Evolutionary conservation across 2,329 filamentous ascomycete genomes (phyloP).

Genomic region (Pseudogymnoascus sp.): DNA sequence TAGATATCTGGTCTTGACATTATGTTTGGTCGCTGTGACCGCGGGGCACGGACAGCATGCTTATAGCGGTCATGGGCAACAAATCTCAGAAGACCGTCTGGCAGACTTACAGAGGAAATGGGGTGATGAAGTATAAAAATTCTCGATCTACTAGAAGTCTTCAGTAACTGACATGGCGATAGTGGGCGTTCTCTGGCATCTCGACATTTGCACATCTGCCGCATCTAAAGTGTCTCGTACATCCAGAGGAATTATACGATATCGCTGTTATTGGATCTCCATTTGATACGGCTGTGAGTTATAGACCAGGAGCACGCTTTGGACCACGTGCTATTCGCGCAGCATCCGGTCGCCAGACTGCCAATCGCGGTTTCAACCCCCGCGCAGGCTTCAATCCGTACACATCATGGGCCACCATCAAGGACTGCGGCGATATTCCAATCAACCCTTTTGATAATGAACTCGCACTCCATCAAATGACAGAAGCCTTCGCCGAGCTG

Average conservation of each 20-base stretch:
- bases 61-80: background rate
- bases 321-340: slow-evolving; percentile 81
- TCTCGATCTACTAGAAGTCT: too few relatives aligned
- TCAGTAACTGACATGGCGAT: background rate
- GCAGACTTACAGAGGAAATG: background rate
- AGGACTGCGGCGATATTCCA: slow-evolving; percentile 88
- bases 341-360: slow-evolving; percentile 71
- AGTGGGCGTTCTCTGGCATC: slow-evolving; percentile 64
- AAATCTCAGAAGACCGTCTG: background rate
- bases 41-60: background rate
- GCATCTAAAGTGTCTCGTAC: slow-evolving; percentile 60
- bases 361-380: slow-evolving; percentile 73
- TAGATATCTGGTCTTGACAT: background rate
- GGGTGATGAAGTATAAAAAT: background rate
- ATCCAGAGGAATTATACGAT: slow-evolving; percentile 54
- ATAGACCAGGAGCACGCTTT: slow-evolving; percentile 67
- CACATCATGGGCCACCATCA: slow-evolving; percentile 63
- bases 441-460: slow-evolving; percentile 80
- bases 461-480: slow-evolving; percentile 76
- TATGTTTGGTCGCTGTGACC: background rate
- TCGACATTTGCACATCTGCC: slow-evolving; percentile 65
- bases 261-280: slow-evolving; percentile 65
- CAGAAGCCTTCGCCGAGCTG: slow-evolving; percentile 66
- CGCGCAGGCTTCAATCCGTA: slow-evolving; percentile 80
- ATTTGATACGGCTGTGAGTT: slow-evolving; percentile 65